Conservation (phyloP, 2,329 filamentous ascomycete genomes). For the Calonectria hongkongensis region DNA sequence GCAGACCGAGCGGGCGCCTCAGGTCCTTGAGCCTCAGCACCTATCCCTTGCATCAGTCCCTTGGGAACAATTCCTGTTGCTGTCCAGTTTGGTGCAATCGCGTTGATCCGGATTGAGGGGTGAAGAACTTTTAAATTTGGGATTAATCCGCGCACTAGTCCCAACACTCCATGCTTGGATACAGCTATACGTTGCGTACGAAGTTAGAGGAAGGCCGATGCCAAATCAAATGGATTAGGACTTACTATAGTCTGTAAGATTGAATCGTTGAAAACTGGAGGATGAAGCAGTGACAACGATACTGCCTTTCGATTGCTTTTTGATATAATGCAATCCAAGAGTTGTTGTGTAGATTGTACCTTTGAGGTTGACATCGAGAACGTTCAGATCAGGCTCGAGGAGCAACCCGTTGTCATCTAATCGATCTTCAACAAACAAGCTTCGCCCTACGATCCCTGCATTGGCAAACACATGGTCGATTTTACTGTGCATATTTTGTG, state of each 20-base stretch:
- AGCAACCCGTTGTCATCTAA: constrained; percentile 70
- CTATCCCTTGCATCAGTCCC: not conserved
- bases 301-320: not conserved
- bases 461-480: constrained; percentile 86
- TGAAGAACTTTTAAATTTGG: not conserved
- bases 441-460: constrained; percentile 70
- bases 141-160: not conserved
- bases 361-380: constrained; percentile 70
- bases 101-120: not conserved
- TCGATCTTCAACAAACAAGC: constrained; percentile 66
- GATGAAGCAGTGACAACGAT: not conserved
- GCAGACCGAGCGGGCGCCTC: not conserved
- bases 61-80: not conserved
- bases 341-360: constrained; percentile 68
- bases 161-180: not conserved
- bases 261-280: not conserved
- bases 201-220: not conserved
- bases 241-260: not conserved
- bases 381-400: constrained; percentile 63
- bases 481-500: constrained; percentile 79
- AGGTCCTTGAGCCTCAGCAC: not conserved
- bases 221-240: not conserved
- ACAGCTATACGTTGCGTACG: not conserved
- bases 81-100: not conserved
- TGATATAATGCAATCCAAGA: not conserved